Conservation (phyloP, 331 rosid species). For the Saraca asoca region DNA sequence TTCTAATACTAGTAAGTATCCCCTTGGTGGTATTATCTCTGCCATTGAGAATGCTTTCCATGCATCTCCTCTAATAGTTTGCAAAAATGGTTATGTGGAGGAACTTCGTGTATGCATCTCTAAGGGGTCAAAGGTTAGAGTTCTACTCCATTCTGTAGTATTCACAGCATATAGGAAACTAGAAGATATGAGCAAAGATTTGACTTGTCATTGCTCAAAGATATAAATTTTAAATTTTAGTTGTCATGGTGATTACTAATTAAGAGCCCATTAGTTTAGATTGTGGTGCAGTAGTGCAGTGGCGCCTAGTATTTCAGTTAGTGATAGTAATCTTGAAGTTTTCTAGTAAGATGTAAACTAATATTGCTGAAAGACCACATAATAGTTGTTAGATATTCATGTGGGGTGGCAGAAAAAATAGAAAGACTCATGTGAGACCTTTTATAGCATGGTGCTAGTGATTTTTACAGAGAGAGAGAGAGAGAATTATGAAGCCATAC, state of each 20-base stretch:
- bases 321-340: conserved; percentile 15
- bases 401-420: not conserved
- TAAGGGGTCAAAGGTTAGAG: conserved; percentile 75
- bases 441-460: too few species aligned
- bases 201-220: conserved; percentile 12
- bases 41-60: conserved; percentile 94
- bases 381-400: conserved; percentile 1
- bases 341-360: conserved; percentile 20
- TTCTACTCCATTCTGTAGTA: conserved; percentile 22
- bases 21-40: conserved; percentile 82
- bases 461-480: too few species aligned
- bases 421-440: not conserved
- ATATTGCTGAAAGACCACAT: conserved; percentile 5
- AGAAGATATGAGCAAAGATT: conserved; percentile 18
- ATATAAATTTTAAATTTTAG: conserved; percentile 19
- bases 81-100: conserved; percentile 64
- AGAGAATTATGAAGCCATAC: too few species aligned
- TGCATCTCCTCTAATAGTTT: conserved; percentile 60
- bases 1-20: conserved; percentile 84
- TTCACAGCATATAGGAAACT: conserved; percentile 26
- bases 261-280: not conserved
- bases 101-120: conserved; percentile 86
- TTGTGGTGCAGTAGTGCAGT: not conserved
- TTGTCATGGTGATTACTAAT: not conserved
- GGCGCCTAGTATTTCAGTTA: conserved; percentile 18